Conservation (phyloP, 2,329 filamentous ascomycete species). For the Arthrobotrys megalospora region DNA sequence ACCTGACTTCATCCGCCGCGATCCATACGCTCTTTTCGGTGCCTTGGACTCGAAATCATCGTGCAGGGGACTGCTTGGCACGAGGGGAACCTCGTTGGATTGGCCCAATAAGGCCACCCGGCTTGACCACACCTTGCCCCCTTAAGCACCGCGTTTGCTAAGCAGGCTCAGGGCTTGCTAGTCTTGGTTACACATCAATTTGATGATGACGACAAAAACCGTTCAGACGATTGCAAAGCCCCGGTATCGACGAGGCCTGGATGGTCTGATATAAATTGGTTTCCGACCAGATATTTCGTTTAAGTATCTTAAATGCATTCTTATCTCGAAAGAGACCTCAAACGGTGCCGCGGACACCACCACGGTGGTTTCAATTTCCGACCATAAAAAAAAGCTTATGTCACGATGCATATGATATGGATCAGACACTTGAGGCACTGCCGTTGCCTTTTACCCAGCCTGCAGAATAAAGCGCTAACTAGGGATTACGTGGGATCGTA, state of each 20-base stretch:
- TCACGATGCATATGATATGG: neutral
- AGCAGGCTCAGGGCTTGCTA: neutral
- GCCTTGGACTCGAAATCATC: constrained; percentile 43
- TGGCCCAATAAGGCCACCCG: constrained; percentile 34
- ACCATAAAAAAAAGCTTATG: neutral
- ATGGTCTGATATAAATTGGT: constrained; percentile 23
- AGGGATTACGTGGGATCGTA: constrained; percentile 31
- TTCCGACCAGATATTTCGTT: neutral
- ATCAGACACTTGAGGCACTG: neutral
- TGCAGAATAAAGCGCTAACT: neutral
- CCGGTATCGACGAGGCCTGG: constrained; percentile 16
- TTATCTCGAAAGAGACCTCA: neutral
- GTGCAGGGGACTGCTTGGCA: constrained; percentile 43
- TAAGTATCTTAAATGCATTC: neutral
- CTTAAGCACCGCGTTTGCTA: constrained; percentile 41
- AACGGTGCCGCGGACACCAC: neutral
- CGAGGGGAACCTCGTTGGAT: constrained; percentile 28
- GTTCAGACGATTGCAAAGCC: constrained; percentile 19
- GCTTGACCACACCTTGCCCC: constrained; percentile 22
- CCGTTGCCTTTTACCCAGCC: constrained; percentile 4
- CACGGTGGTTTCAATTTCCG: constrained; percentile 4
- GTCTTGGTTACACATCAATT: constrained; percentile 48
- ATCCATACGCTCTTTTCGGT: constrained; percentile 42
- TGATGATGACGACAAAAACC: constrained; percentile 36
- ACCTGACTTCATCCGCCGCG: constrained; percentile 14